Base-by-base conservation (phyloP, 2,329 filamentous ascomycete species). In the Mycosphaerella arachidis region DNA sequence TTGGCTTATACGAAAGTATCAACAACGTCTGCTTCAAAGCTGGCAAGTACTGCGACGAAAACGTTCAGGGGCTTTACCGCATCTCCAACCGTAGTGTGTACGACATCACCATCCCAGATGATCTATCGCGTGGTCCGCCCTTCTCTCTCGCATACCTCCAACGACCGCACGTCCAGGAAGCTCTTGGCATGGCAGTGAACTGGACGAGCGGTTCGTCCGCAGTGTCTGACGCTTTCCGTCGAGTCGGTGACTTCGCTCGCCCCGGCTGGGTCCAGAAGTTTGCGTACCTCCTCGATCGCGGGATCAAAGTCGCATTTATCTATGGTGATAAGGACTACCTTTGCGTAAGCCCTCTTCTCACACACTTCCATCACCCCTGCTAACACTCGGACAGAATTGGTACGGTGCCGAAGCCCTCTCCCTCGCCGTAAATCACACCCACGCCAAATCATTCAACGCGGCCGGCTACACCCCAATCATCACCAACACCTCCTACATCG, bases 251-350 rank as follows among this genome's bases (percentile, higher is more conserved):
- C 57, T 55, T 63, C 24, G 30, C 56, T 20, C 62, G 63, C 1
- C 53, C 59, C 3, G 60, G 56, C 18, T 63, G 64, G 24, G 31
- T 33, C 56, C 70, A 24, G 59, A 67, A 31, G 62, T 46, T 71
- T 4, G 64, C 46, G 5, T 82, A 81, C 59, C 73, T 87, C 1
- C 78, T 87, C 6, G 83, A 86, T 53, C 74, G 73, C 2, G 81
- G 81, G 7, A 75, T 84, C 59, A 83, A 83, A 63, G 81, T 85
- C 9, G 76, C 81, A 40, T 67, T 84, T 45, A 74, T 83, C 30
- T 84, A 84, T 63, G 82, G 82, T 6, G 83, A 85, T 69, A 73
- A 80, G 5, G 82, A 85, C 68, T 84, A 79, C 64, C 76, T 78
- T 10, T 66, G 61, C n/a, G 37, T 43, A n/a, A 43, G 37, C n/a